Percentiles rank a stretch among this genome's conserved stretches.
These are phyloP conservation scores for Fusarium napiforme DNA, from an alignment of 2,329 filamentous ascomycete species.

Conservation along the genomic window DNA sequence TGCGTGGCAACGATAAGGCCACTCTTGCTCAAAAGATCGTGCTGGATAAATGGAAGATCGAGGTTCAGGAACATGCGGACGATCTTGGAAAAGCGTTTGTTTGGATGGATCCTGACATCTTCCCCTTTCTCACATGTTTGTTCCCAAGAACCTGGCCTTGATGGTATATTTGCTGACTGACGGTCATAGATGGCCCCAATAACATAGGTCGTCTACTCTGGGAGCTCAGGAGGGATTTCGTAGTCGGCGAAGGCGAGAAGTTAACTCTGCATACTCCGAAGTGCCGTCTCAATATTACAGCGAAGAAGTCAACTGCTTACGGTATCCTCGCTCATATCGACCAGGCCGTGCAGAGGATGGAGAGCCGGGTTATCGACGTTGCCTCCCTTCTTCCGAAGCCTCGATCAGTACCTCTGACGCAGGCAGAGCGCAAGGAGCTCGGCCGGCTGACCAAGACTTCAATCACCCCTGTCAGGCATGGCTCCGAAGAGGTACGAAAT, in stretches of 20 bases:
- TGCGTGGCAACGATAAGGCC: constrained; percentile 52
- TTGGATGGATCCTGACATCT: constrained; percentile 53
- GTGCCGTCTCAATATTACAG: constrained; percentile 45
- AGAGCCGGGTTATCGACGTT: constrained; percentile 44
- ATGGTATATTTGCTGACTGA: neutral
- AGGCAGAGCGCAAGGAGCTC: constrained; percentile 45
- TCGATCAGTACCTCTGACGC: constrained; percentile 17
- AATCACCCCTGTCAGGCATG: constrained; percentile 34
- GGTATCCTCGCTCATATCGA: constrained; percentile 53
- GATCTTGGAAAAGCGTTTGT: constrained; percentile 56
- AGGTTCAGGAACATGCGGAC: constrained; percentile 57
- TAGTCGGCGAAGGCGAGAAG: constrained; percentile 48
- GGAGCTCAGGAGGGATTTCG: constrained; percentile 46
- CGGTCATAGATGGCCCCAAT: constrained; percentile 20
- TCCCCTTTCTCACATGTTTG: constrained; percentile 59
- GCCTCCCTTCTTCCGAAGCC: constrained; percentile 21
- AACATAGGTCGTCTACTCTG: constrained; percentile 40
- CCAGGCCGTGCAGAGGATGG: constrained; percentile 43
- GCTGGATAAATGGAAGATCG: constrained; percentile 62
- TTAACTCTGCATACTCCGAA: constrained; percentile 38
- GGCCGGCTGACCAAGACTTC: constrained; percentile 49
- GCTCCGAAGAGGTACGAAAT: constrained; percentile 37
- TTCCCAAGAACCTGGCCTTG: constrained; percentile 8
- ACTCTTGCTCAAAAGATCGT: constrained; percentile 57
- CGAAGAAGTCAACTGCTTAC: constrained; percentile 45